Evolutionary conservation across 352 stramenopile species (phyloP), one percentile per base, ranked within the genome.

Genomic region (Phytophthora rubi): DNA sequence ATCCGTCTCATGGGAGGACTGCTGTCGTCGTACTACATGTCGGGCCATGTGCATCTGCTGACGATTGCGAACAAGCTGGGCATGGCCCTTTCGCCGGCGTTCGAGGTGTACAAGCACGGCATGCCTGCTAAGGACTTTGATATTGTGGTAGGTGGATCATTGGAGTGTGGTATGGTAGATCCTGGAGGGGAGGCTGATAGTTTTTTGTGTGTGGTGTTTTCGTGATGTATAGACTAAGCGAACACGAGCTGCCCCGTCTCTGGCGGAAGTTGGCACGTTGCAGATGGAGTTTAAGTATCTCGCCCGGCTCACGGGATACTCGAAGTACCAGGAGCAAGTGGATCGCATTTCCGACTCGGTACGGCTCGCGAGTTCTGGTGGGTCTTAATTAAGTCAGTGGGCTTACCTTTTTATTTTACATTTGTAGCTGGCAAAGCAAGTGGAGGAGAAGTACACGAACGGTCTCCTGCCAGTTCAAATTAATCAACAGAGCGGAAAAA

Each of bases 271-370:
- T 1, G 85, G 84, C 2, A 89, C 85, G 23, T 70, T 95, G 21
- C 86, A 95, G 53, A 75, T 95, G 49, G 88, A 95, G 62, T 95
- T 94, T 56, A 92, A 94, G 74, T 94, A 91, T 63, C 75, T 95
- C 21, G 73, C 85, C 0, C 67, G 73, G 1, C 71, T 91, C 16
- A 95, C 86, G 0, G 75, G 81, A 48, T 82, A 92, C 42, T 56
- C 62, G 5, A 79, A 83, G 51, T 95, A 93, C 62, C 65, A 77
- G 54, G 70, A 91, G 59, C 83, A 90, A 60, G 87, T 93, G 26
- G 84, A 95, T 49, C 71, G 69, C 35, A 85, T 93, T 66, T 89
- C 87, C 59, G 75, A 92, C 54, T 80, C 71, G 68, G 85, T 93
- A 76, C 3, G 74, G 47, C 16, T 54, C 2, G 47, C 8, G 6